These are phyloP conservation scores for Sordaria brevicollis DNA, from an alignment of 495 filamentous ascomycete genomes.

Conservation along the genomic window DNA sequence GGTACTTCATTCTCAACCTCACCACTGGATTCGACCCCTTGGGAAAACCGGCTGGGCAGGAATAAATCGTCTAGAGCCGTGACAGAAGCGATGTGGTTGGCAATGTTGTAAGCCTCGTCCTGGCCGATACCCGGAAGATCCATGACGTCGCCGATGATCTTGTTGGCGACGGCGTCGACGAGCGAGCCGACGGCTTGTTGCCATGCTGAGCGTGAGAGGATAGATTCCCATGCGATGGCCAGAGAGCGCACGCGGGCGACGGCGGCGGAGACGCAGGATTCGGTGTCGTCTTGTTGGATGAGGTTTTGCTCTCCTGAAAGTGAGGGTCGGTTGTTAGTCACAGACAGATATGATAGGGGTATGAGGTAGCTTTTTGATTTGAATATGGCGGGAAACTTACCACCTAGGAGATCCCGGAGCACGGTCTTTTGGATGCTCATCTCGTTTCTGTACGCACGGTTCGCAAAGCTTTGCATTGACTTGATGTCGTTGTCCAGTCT, in stretches of 20 bases:
- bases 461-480: constrained; percentile 66
- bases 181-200: constrained; percentile 79
- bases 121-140: constrained; percentile 81
- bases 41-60: constrained; percentile 36
- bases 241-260: constrained; percentile 59
- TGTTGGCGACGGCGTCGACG: constrained; percentile 66
- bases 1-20: constrained; percentile 38
- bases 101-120: constrained; percentile 71
- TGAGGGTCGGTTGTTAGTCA: not conserved
- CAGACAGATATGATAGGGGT: not conserved
- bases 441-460: constrained; percentile 75
- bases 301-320: constrained; percentile 33
- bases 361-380: constrained; percentile 7
- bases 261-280: constrained; percentile 59
- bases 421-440: constrained; percentile 79
- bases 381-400: constrained; percentile 34
- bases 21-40: constrained; percentile 1
- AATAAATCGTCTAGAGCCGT: constrained; percentile 67
- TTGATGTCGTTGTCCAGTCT: constrained; percentile 61
- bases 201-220: constrained; percentile 72
- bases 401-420: constrained; percentile 74
- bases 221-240: constrained; percentile 63
- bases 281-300: constrained; percentile 48
- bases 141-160: constrained; percentile 74
- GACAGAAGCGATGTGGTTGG: constrained; percentile 59